Base-by-base conservation (phyloP, 176 grass and related monocot species). In the Phoenix dactylifera region DNA sequence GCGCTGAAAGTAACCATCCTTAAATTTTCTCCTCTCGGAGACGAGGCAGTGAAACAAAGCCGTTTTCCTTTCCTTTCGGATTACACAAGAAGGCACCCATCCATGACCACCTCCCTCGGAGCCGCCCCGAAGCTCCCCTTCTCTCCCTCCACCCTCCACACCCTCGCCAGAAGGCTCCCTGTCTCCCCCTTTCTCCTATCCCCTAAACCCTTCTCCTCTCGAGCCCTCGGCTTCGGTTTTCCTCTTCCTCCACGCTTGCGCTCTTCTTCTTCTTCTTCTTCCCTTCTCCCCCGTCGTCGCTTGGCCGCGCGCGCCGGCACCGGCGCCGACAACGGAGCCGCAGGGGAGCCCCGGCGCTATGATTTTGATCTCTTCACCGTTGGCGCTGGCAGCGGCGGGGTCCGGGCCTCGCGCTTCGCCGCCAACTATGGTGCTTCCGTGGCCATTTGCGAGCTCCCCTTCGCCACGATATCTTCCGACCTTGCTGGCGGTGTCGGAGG, bases 291-390 rank as follows among this genome's bases (percentile, higher is more conserved):
- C 5, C 10, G 4, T 59, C 56, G 72, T 19, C 59, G 73, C 59
- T 52, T 72, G 62, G 52, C 53, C 48, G 2, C 79, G 24, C 49
- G 65, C 63, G 16, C 79, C 69, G 18, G 26, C 55, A 55, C 72
- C 4, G 52, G 30, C 4, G 25, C 48, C 3, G 65, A 77, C 4
- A 91, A 73, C 62, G 85, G 75, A 4, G n/a, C 63, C 1, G 24
- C 77, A 4, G 58, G 18, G 32, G 15, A 24, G 18, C 28, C 6
- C 28, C 28, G 28, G 26, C 29, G 55, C 75, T 88, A 87, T 51
- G 87, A 91, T 68, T 91, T 77, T 58, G 92, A 97, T 75, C 87
- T 97, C 50, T 91, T 97, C 67, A 91, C 92, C 49, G 78, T 97
- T 57, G 92, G 92, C 26, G 92, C 92, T 24, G 87, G 92, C 39